Conservation (phyloP, 2,329 filamentous ascomycete species). For the Aspergillus clavatus region DNA sequence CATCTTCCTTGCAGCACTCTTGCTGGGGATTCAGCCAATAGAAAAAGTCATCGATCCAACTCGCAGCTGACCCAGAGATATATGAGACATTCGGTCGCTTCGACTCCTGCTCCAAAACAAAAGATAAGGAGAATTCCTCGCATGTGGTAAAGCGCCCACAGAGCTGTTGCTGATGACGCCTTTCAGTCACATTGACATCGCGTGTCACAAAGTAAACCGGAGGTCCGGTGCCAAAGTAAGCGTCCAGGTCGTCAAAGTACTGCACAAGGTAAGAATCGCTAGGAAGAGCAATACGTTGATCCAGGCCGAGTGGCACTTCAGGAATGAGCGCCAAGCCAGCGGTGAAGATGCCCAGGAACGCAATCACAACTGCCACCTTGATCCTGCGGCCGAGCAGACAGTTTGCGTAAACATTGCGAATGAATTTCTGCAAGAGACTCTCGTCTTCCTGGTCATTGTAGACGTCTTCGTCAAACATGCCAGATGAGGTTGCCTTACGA, state of each 20-base stretch:
- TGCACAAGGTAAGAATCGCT: constrained; percentile 90
- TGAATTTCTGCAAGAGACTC: constrained; percentile 76
- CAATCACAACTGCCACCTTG: constrained; percentile 68
- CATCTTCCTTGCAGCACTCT: constrained; percentile 68
- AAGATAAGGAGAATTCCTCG: constrained; percentile 74
- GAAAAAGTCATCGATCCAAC: constrained; percentile 96
- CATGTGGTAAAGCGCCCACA: constrained; percentile 91
- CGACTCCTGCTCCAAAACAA: constrained; percentile 88
- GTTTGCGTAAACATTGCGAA: constrained; percentile 85
- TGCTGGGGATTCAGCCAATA: constrained; percentile 89
- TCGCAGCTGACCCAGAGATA: constrained; percentile 81
- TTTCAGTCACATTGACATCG: constrained; percentile 70
- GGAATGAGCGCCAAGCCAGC: constrained; percentile 81
- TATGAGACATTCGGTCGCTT: constrained; percentile 85
- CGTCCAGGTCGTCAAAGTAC: constrained; percentile 94
- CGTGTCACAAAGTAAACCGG: constrained; percentile 94
- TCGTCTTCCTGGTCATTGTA: constrained; percentile 74
- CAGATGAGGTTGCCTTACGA: constrained; percentile 64
- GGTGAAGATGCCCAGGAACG: constrained; percentile 85
- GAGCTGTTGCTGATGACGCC: constrained; percentile 73
- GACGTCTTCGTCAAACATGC: constrained; percentile 59
- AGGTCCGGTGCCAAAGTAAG: constrained; percentile 84
- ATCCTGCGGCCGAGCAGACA: constrained; percentile 71
- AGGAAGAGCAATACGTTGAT: constrained; percentile 91
- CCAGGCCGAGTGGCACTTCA: constrained; percentile 76